These are phyloP conservation scores for Xerocomellus intermedius DNA, from an alignment of 768 basidiomycete genomes.

Conservation along the genomic window DNA sequence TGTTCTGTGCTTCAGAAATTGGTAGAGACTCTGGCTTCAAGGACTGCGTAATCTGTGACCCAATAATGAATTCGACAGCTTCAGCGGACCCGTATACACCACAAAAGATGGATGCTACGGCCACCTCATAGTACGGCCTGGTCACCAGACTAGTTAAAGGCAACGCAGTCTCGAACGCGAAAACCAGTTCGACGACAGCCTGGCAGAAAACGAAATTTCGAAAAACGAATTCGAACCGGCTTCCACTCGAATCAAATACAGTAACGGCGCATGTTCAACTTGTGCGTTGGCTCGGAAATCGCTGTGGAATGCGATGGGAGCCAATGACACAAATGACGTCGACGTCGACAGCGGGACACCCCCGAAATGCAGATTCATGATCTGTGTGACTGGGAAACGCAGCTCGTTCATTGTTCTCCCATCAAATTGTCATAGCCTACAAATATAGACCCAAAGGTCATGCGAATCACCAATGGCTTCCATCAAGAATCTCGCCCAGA, in stretches of 20 bases:
- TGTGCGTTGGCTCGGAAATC: neutral
- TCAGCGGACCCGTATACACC: too few species aligned
- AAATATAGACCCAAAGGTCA: neutral
- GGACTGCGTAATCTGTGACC: too few species aligned
- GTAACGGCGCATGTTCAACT: neutral
- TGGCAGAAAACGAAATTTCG: conserved; percentile 1
- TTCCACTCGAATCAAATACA: conserved; percentile 6
- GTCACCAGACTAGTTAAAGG: neutral
- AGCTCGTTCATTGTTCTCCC: neutral
- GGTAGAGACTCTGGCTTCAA: too few species aligned
- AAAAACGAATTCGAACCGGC: neutral
- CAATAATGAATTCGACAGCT: too few species aligned
- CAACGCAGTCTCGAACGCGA: neutral
- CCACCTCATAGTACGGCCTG: too few species aligned
- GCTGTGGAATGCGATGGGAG: neutral
- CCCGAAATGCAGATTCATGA: conserved; percentile 7
- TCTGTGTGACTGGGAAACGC: conserved; percentile 4
- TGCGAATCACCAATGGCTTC: neutral
- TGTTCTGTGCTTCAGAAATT: too few species aligned
- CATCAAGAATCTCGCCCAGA: neutral
- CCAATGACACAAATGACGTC: neutral
- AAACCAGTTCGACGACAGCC: neutral
- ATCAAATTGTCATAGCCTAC: neutral
- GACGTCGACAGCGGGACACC: neutral
- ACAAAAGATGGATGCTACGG: too few species aligned